A percentile compares a stretch with the other conserved stretches of the same genome.
phyloP scores from a whole-genome alignment of 2,329 filamentous ascomycete genomes.

The Fusarium sp. region DNA sequence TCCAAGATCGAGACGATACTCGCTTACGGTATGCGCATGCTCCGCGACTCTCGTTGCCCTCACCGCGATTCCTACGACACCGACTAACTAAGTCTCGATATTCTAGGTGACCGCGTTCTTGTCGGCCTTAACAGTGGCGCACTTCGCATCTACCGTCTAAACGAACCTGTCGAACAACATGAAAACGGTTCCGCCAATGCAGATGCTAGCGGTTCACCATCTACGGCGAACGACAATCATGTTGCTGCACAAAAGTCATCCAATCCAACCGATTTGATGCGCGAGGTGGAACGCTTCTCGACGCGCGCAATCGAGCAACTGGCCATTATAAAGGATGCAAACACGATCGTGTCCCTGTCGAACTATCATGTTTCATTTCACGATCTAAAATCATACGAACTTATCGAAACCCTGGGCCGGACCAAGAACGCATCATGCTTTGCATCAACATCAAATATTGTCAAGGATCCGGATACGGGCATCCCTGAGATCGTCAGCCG shows the following conservation, averaged over 20 bases:
- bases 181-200: constrained; percentile 51
- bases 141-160: constrained; percentile 91
- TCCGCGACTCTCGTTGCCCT: not conserved
- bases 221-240: constrained; percentile 49
- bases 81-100: constrained; percentile 23
- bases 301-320: constrained; percentile 91
- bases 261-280: constrained; percentile 83
- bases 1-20: constrained; percentile 97
- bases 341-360: constrained; percentile 89
- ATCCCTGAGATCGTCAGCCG: constrained; percentile 94
- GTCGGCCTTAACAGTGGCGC: constrained; percentile 92
- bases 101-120: constrained; percentile 85
- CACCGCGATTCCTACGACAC: not conserved
- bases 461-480: constrained; percentile 86
- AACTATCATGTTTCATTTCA: constrained; percentile 91
- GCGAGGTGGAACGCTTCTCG: constrained; percentile 95
- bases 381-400: constrained; percentile 85
- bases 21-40: constrained; percentile 77
- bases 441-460: constrained; percentile 94
- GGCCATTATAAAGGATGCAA: constrained; percentile 94
- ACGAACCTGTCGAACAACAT: constrained; percentile 67
- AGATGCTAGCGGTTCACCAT: constrained; percentile 47
- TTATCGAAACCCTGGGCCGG: constrained; percentile 81
- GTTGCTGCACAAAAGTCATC: constrained; percentile 50
- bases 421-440: constrained; percentile 93